Conservation (phyloP, 768 basidiomycete genomes). For the Russula sp. region DNA sequence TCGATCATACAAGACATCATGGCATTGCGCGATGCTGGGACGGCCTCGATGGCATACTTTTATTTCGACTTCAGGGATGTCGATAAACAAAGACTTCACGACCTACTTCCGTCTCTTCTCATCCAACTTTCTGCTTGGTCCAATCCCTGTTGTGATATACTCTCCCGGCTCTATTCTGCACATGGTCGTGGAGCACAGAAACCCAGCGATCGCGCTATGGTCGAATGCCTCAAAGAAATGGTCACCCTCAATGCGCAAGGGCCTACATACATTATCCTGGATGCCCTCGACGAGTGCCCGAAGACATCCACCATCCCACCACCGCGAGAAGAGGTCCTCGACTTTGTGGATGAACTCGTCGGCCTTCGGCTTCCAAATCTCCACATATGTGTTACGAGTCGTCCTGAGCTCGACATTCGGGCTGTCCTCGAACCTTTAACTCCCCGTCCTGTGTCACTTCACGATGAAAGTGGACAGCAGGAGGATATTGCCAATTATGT, state of each 20-base stretch:
- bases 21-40: not conserved
- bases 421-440: not conserved
- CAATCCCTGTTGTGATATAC: not conserved
- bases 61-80: not conserved
- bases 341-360: not conserved
- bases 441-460: not conserved
- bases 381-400: not conserved
- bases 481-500: not conserved
- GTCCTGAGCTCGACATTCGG: not conserved
- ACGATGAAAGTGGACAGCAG: not conserved
- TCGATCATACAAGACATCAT: not conserved
- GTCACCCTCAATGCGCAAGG: not conserved
- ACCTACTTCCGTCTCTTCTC: not conserved
- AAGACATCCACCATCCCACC: not conserved
- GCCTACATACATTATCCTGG: not conserved
- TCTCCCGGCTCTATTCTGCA: not conserved
- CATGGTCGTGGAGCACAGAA: not conserved
- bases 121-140: not conserved
- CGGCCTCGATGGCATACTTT: not conserved
- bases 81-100: not conserved
- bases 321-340: not conserved
- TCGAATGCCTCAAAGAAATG: constrained; percentile 1
- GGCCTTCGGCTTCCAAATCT: not conserved
- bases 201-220: not conserved
- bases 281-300: not conserved